Conservation (phyloP, 108 stramenopile genomes). For the Pseudonitzschia pungens region DNA sequence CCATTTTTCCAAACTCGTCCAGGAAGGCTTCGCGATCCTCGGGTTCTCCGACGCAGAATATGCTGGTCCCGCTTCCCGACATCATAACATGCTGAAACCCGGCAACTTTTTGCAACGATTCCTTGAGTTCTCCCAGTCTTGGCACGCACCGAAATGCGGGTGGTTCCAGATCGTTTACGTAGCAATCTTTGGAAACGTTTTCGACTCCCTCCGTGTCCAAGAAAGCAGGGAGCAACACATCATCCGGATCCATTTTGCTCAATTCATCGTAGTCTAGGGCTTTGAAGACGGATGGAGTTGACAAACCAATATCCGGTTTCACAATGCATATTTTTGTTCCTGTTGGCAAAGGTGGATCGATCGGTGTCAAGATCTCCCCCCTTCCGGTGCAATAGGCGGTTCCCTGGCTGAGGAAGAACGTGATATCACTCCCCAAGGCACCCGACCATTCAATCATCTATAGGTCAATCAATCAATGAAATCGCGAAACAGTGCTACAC, state of each 20-base stretch:
- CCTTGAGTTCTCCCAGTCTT: conserved; percentile 61
- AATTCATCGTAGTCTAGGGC: conserved; percentile 82
- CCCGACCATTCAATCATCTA: conserved; percentile 93
- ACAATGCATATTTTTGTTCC: conserved; percentile 76
- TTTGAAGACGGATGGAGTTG: conserved; percentile 91
- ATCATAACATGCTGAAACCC: conserved; percentile 85
- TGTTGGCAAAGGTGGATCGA: conserved; percentile 72
- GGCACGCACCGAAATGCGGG: conserved; percentile 82
- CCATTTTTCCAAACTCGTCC: conserved; percentile 49
- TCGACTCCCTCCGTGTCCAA: conserved; percentile 52
- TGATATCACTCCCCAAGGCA: conserved; percentile 92
- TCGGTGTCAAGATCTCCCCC: conserved; percentile 90
- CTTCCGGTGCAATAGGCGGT: conserved; percentile 96
- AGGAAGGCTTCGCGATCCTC: conserved; percentile 57
- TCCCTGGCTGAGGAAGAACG: conserved; percentile 92
- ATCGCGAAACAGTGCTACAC: background rate
- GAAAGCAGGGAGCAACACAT: conserved; percentile 60
- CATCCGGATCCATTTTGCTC: conserved; percentile 65
- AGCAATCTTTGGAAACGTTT: conserved; percentile 51
- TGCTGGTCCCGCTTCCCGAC: conserved; percentile 85
- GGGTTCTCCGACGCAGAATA: conserved; percentile 83
- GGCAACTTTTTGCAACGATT: conserved; percentile 50
- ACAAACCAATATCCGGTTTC: conserved; percentile 87
- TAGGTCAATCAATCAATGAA: background rate
- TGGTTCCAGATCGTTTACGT: conserved; percentile 82